These are phyloP conservation scores for Saraca asoca DNA, from an alignment of 331 rosid genomes.

Conservation along the genomic window DNA sequence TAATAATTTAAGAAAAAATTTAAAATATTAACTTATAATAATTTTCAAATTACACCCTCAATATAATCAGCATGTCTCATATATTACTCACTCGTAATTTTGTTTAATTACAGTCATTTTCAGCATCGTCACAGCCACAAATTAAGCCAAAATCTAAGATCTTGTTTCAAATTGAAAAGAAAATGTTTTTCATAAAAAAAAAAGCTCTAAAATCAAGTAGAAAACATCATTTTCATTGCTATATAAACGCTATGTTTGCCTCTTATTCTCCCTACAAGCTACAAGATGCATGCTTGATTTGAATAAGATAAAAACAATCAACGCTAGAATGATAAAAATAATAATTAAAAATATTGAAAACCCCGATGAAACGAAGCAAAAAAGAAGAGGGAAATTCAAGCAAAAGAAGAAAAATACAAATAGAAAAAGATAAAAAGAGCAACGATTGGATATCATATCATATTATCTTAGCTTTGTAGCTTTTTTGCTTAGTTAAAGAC, in stretches of 20 bases:
- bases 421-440: not conserved
- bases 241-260: constrained; percentile 7
- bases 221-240: not conserved
- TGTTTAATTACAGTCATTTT: no score
- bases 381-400: constrained; percentile 6
- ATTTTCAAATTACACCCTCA: no score
- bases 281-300: constrained; percentile 3
- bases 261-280: constrained; percentile 24
- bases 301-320: not conserved
- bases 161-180: no score
- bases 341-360: constrained; percentile 1
- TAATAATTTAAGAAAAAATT: no score
- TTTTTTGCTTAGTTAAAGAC: not conserved
- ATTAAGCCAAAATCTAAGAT: no score
- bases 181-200: no score
- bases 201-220: no score
- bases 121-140: no score
- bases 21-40: no score
- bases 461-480: not conserved
- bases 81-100: no score
- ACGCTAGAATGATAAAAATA: not conserved
- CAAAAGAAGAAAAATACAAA: constrained; percentile 6
- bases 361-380: constrained; percentile 10
- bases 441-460: constrained; percentile 6
- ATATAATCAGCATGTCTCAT: no score